These are phyloP conservation scores for Paracamarosporium sp. DNA, from an alignment of 2,329 filamentous ascomycete genomes.

Conservation along the genomic window DNA sequence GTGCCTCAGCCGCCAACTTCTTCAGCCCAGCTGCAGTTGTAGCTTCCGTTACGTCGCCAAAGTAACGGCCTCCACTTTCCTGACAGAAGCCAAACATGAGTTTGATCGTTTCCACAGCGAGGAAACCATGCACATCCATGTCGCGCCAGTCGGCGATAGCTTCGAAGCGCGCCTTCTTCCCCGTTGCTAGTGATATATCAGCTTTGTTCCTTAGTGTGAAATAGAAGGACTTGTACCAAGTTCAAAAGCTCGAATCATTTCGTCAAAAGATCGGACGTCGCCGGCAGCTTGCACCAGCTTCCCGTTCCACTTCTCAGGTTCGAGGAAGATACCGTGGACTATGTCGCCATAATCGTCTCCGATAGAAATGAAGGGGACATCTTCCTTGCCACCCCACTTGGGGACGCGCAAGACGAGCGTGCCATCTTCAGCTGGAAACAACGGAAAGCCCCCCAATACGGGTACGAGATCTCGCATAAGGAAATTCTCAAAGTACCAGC, in stretches of 20 bases:
- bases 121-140: conserved; percentile 24
- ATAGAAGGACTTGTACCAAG: conserved; percentile 25
- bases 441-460: conserved; percentile 52
- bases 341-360: conserved; percentile 55
- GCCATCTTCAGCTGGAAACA: conserved; percentile 43
- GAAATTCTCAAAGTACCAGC: conserved; percentile 55
- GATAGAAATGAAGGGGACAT: conserved; percentile 50
- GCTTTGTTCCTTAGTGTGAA: not conserved
- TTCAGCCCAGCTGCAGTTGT: conserved; percentile 24
- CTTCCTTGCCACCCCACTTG: conserved; percentile 49
- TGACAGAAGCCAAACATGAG: conserved; percentile 29
- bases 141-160: conserved; percentile 21
- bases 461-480: conserved; percentile 42
- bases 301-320: conserved; percentile 47
- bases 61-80: conserved; percentile 25
- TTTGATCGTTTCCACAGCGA: conserved; percentile 26
- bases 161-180: conserved; percentile 26
- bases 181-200: conserved; percentile 15
- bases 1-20: conserved; percentile 21
- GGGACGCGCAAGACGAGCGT: conserved; percentile 47
- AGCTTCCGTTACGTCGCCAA: conserved; percentile 23
- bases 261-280: conserved; percentile 36
- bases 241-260: conserved; percentile 42
- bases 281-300: conserved; percentile 49
- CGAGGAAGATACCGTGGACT: conserved; percentile 54